phyloP scores from a whole-genome alignment of 805 yeast species.

The Candida tibetensis region DNA sequence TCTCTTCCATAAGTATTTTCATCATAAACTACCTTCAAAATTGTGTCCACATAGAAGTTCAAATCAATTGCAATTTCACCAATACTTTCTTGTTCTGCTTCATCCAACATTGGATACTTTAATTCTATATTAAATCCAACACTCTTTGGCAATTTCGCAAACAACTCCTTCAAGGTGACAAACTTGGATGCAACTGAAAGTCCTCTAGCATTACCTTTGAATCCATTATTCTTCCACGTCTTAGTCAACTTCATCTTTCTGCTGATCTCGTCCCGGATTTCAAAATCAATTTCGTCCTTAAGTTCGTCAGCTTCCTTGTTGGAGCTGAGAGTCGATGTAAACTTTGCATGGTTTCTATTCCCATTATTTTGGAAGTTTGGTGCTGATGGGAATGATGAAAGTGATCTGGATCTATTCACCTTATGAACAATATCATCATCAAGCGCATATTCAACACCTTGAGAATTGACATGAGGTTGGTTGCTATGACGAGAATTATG shows the following conservation, averaged over 20 bases:
- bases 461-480: not conserved
- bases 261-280: constrained; percentile 36
- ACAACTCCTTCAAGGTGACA: constrained; percentile 82
- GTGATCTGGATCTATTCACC: constrained; percentile 36
- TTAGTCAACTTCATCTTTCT: constrained; percentile 82
- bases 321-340: constrained; percentile 1
- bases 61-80: constrained; percentile 80
- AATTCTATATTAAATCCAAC: constrained; percentile 95
- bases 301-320: constrained; percentile 5
- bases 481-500: constrained; percentile 1
- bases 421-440: constrained; percentile 36
- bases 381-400: constrained; percentile 34
- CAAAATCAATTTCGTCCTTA: constrained; percentile 35
- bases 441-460: constrained; percentile 21
- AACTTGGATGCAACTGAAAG: constrained; percentile 86
- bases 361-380: constrained; percentile 23
- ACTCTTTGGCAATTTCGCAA: constrained; percentile 71
- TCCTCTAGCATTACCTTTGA: constrained; percentile 92
- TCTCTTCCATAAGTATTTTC: constrained; percentile 79
- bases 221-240: constrained; percentile 81
- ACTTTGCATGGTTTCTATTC: constrained; percentile 4
- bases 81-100: constrained; percentile 84
- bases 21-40: constrained; percentile 68
- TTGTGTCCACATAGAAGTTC: constrained; percentile 86
- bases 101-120: constrained; percentile 93